phyloP scores from a whole-genome alignment of 2,329 filamentous ascomycete genomes.

The Fusarium sp. region DNA sequence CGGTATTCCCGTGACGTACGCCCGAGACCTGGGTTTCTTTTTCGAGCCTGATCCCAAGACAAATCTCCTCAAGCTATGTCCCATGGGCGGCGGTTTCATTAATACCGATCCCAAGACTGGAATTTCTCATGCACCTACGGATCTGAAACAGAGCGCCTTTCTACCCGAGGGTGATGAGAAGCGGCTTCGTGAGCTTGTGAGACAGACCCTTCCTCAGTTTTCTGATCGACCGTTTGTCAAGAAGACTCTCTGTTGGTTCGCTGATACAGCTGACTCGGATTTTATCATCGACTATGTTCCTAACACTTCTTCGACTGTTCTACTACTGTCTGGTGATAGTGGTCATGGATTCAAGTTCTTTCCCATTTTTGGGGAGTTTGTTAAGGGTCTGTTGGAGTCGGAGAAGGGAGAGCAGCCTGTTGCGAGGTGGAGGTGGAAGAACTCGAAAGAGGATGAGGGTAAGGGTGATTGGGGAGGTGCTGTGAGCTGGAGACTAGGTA shows the following conservation, averaged over 20 bases:
- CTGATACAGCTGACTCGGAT: slow-evolving; percentile 70
- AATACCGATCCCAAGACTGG: slow-evolving; percentile 52
- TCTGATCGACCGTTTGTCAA: slow-evolving; percentile 68
- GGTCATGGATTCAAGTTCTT: slow-evolving; percentile 75
- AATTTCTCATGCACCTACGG: slow-evolving; percentile 55
- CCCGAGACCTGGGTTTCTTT: slow-evolving; percentile 73
- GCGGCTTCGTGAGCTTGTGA: slow-evolving; percentile 63
- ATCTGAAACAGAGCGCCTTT: slow-evolving; percentile 56
- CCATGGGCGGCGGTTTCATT: slow-evolving; percentile 68
- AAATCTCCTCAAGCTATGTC: slow-evolving; percentile 70
- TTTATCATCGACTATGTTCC: slow-evolving; percentile 72
- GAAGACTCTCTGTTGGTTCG: slow-evolving; percentile 72
- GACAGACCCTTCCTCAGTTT: slow-evolving; percentile 64
- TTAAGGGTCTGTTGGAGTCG: slow-evolving; percentile 60
- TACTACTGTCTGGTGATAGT: slow-evolving; percentile 69
- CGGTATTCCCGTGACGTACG: slow-evolving; percentile 71
- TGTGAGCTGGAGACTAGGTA: slow-evolving; percentile 56
- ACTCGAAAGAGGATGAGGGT: slow-evolving; percentile 11
- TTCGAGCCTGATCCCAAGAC: slow-evolving; percentile 73
- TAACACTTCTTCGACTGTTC: slow-evolving; percentile 57
- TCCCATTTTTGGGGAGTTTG: slow-evolving; percentile 68
- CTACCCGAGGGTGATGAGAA: slow-evolving; percentile 66
- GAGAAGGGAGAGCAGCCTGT: slow-evolving; percentile 55
- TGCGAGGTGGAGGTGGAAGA: slow-evolving; percentile 66
- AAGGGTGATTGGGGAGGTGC: slow-evolving; percentile 47